Conservation (phyloP, 768 basidiomycete genomes). For the Psilocybe tampanensis region DNA sequence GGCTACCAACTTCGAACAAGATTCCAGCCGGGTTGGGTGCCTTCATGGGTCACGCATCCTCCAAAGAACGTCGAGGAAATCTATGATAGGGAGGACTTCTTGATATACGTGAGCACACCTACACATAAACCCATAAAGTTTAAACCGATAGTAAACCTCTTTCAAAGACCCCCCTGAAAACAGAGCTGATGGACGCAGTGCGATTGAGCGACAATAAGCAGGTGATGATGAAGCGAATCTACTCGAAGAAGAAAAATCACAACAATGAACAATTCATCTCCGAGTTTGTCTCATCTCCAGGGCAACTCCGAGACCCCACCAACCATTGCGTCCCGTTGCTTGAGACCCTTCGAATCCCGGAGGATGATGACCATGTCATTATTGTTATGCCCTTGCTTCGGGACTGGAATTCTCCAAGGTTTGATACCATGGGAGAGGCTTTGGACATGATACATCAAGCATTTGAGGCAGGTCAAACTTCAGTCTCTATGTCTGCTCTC, state of each 20-base stretch:
- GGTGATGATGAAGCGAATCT: constrained; percentile 32
- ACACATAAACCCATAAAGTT: too few relatives aligned
- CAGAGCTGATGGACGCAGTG: too few relatives aligned
- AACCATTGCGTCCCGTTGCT: constrained; percentile 39
- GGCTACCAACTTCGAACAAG: constrained; percentile 34
- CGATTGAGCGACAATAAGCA: constrained; percentile 26
- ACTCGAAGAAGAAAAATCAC: not conserved
- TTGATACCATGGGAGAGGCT: constrained; percentile 36
- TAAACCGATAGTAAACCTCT: too few relatives aligned
- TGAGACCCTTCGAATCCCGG: constrained; percentile 21
- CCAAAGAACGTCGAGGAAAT: not conserved
- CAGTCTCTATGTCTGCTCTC: constrained; percentile 16
- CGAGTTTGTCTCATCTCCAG: constrained; percentile 17
- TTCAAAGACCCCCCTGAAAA: too few relatives aligned
- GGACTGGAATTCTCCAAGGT: constrained; percentile 24
- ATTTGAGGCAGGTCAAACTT: constrained; percentile 25
- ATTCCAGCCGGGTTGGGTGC: constrained; percentile 32
- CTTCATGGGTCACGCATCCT: constrained; percentile 31
- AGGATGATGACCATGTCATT: constrained; percentile 18
- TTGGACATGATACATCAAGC: constrained; percentile 34
- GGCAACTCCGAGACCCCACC: constrained; percentile 16
- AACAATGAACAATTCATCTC: constrained; percentile 33
- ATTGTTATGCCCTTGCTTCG: constrained; percentile 32
- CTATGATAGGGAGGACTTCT: not conserved
- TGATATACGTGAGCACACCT: too few relatives aligned